These are phyloP conservation scores for Trichosporon coremiiforme DNA, from an alignment of 1,284 basidiomycete species.

Conservation along the genomic window DNA sequence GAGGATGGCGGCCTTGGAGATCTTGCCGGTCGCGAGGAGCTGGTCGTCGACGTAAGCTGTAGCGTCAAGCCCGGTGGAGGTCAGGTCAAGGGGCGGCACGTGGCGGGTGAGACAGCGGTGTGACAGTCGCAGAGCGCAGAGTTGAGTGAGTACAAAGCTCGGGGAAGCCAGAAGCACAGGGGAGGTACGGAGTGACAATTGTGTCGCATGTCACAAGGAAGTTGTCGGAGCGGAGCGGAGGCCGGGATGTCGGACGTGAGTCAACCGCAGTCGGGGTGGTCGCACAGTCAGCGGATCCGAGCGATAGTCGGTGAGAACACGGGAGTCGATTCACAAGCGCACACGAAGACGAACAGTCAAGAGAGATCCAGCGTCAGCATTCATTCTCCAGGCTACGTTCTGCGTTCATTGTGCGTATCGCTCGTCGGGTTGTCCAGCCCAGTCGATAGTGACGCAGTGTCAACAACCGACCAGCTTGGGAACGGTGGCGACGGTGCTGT, in stretches of 20 bases:
- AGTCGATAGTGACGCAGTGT: neutral
- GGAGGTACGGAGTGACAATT: neutral
- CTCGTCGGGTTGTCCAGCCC: neutral
- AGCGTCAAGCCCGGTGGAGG: neutral
- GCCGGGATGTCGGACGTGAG: too few species aligned
- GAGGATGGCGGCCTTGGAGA: slow-evolving; percentile 79
- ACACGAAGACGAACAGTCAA: neutral
- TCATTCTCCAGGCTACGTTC: too few species aligned
- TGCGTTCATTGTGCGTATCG: too few species aligned
- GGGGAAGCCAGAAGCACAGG: too few species aligned
- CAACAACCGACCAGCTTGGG: neutral
- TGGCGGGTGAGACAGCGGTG: neutral
- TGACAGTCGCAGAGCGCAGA: neutral
- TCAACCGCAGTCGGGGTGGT: too few species aligned
- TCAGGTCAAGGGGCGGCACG: neutral
- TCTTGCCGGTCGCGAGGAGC: slow-evolving; percentile 75
- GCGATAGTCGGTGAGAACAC: neutral
- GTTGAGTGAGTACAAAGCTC: too few species aligned
- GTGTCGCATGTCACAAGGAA: neutral
- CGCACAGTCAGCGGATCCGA: slow-evolving; percentile 1
- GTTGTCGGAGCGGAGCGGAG: too few species aligned
- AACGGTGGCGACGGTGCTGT: neutral
- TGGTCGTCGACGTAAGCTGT: slow-evolving; percentile 85
- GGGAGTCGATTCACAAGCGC: neutral
- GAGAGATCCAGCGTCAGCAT: slow-evolving; percentile 3